Base-by-base conservation (phyloP, 768 basidiomycete genomes). In the Melanogaster broomeanus region DNA sequence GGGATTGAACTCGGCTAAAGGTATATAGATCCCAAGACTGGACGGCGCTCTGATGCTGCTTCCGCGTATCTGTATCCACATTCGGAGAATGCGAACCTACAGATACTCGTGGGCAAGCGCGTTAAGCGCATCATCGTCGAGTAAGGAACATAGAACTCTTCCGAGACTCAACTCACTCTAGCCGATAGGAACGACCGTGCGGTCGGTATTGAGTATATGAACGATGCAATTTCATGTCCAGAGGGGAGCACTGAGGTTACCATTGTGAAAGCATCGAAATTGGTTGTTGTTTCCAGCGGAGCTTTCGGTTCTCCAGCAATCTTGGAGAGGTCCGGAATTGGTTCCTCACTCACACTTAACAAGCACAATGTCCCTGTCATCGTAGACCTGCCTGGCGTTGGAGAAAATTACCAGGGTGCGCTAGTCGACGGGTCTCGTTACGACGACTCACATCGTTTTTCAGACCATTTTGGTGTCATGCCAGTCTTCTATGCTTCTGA, bases 271-370 rank as follows among this genome's bases (percentile, higher is more conserved):
- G 77, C 73, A 4, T 59, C 57, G 8, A 63, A 65, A 28, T 53
- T 77, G 6, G 71, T 78, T 9, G 64, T 78, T 0, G 40, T 78
- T 3, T 71, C 71, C 13, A 70, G 71, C 1, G 76, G 77, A 2
- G 45, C 75, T 0, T 67, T 77, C 21, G 75, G 75, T 12, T 76
- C 76, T 0, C 76, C 82, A 0, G 69, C 72, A 42, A 74, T 86
- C 18, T 73, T 87, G 7, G 80, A 85, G 58, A 72, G 83, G 3
- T 82, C 75, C 3, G 77, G 77, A 0, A 71, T 79, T 13, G 77
- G 77, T 2, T 53, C 63, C 6, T 53, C 52, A 40, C 55, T 56
- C 0, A 38, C 72, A 1, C 66, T 79, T 0, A 49, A 62, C 39
- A 24, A 60, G 13, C 55, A 56, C 16, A 67, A 64, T 0, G 55